These are phyloP conservation scores for Sporothrix globosa DNA, from an alignment of 2,329 filamentous ascomycete genomes.

Conservation along the genomic window DNA sequence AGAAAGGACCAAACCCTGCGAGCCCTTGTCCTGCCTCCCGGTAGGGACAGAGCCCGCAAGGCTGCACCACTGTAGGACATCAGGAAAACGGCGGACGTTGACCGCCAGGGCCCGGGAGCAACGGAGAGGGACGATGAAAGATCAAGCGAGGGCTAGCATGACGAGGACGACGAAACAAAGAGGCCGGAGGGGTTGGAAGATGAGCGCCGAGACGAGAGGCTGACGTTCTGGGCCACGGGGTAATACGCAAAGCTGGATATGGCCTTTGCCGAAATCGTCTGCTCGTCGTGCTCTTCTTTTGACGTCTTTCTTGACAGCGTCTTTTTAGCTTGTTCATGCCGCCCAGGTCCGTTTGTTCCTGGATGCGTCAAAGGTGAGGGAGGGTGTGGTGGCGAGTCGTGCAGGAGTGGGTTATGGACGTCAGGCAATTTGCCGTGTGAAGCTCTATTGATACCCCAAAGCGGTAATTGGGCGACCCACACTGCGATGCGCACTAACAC, in stretches of 20 bases:
- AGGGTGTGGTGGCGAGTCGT: conserved; percentile 18
- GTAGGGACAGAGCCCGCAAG: conserved; percentile 9
- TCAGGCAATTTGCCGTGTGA: conserved; percentile 28
- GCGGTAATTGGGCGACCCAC: conserved; percentile 31
- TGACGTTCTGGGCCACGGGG: background rate
- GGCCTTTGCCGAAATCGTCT: background rate
- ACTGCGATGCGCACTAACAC: conserved; percentile 4
- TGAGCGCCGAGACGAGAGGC: background rate
- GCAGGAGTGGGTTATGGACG: background rate
- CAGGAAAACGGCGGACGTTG: background rate
- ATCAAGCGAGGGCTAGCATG: too few relatives aligned
- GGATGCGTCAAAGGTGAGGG: background rate
- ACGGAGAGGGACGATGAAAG: too few relatives aligned
- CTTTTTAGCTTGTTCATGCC: conserved; percentile 7
- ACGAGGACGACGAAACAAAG: background rate
- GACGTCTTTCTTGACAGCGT: background rate
- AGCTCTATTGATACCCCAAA: conserved; percentile 38
- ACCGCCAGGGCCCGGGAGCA: too few relatives aligned
- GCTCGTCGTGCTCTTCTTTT: background rate
- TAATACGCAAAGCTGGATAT: background rate
- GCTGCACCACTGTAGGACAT: background rate
- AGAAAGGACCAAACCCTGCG: background rate
- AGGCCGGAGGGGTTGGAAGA: background rate
- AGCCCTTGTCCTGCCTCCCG: background rate
- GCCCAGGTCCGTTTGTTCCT: conserved; percentile 16